Evolutionary conservation across 2,329 filamentous ascomycete species (phyloP), one percentile per base, ranked within the genome.

Genomic region (Cercospora canescens): DNA sequence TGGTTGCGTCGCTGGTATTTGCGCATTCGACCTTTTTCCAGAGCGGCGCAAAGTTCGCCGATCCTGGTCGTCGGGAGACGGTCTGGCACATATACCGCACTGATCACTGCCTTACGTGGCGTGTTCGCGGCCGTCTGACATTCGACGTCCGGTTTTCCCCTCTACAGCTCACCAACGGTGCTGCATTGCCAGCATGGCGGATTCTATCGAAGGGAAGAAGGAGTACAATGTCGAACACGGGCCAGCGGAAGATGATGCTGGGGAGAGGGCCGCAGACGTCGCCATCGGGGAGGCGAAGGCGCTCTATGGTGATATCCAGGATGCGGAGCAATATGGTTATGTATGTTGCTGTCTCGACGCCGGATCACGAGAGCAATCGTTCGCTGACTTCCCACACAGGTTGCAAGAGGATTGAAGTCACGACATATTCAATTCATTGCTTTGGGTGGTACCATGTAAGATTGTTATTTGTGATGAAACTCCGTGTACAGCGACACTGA

Each of bases 341-440:
- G 62, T 64, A 18, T n/a, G 62, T 35, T 37, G 9, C 6, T 18
- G 32, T n/a, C 7, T 26, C 6, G 5, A 45, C 35, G 6, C 14
- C 28, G 6, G 6, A 5, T 32, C 6, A 4, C 12, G 26, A 12
- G 7, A 52, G 45, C 4, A 28, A 4, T 1, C 32, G 14, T 1
- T 56, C 21, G 60, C 60, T 63, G 28, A 63, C 12, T n/a, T 11
- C 6, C 12, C 12, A 4, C 50, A 18, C 85, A 85, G 71, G 83
- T 85, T 50, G 73, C 79, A 70, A 76, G 84, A 79, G 83, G 82
- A 57, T 76, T 83, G 63, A 84, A 84, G 73, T 84, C 83, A 39
- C 81, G 85, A 69, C 85, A 87, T 73, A 85, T 87, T 59, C 80
- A 87, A 67, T 86, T 87, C 72, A 88, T 89, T 71, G 86, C 86